phyloP scores from a whole-genome alignment of 495 filamentous ascomycete genomes.

The Penicillium antarcticum region DNA sequence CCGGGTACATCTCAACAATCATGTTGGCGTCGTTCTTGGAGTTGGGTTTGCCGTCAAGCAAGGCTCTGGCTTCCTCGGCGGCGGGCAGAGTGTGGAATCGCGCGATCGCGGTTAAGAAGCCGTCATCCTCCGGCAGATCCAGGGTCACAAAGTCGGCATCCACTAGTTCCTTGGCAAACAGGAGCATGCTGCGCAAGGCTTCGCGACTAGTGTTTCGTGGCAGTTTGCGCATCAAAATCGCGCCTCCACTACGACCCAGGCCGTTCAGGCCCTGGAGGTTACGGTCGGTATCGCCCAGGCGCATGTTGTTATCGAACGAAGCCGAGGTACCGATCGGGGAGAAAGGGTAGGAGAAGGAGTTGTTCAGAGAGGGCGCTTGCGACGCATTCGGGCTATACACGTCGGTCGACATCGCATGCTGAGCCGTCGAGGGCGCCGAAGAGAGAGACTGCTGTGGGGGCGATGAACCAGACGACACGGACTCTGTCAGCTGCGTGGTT shows the following conservation, averaged over 20 bases:
- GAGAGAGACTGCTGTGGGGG: slow-evolving; percentile 39
- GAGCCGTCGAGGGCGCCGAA: slow-evolving; percentile 40
- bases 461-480: slow-evolving; percentile 46
- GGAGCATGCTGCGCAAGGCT: slow-evolving; percentile 72
- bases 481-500: slow-evolving; percentile 44
- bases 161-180: slow-evolving; percentile 80
- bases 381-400: slow-evolving; percentile 43
- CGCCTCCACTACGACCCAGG: slow-evolving; percentile 41
- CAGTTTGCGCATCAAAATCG: slow-evolving; percentile 72
- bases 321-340: slow-evolving; percentile 42
- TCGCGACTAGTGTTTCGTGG: slow-evolving; percentile 70
- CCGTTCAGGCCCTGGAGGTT: slow-evolving; percentile 48
- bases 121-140: slow-evolving; percentile 66
- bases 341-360: slow-evolving; percentile 42
- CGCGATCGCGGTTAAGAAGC: slow-evolving; percentile 70
- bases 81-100: slow-evolving; percentile 67
- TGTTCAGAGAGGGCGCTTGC: slow-evolving; percentile 39
- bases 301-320: slow-evolving; percentile 48
- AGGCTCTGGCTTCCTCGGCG: slow-evolving; percentile 71
- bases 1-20: slow-evolving; percentile 69
- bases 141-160: slow-evolving; percentile 66
- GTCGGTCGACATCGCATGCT: slow-evolving; percentile 54
- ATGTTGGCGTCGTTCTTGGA: slow-evolving; percentile 70
- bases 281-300: slow-evolving; percentile 44
- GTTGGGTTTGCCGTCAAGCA: slow-evolving; percentile 78